Conservation (phyloP, 2,329 filamentous ascomycete genomes). For the Paramyrothecium roridum region DNA sequence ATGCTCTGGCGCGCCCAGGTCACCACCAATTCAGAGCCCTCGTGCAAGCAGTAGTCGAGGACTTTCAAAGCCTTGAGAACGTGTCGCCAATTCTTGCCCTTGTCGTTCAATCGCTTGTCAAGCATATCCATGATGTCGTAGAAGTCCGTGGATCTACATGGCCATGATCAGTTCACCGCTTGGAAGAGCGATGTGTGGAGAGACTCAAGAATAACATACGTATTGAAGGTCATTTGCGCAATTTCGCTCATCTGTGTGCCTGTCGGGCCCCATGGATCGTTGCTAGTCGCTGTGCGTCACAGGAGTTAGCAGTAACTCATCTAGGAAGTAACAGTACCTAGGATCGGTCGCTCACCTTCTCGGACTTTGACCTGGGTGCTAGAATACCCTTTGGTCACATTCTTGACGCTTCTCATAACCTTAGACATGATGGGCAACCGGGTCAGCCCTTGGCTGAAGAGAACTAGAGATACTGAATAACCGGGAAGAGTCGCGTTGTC, state of each 20-base stretch:
- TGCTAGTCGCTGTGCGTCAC: constrained; percentile 77
- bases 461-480: constrained; percentile 1
- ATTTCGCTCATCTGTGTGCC: constrained; percentile 99
- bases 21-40: constrained; percentile 93
- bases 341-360: constrained; percentile 65
- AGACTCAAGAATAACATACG: constrained; percentile 55
- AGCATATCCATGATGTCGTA: constrained; percentile 99
- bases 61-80: constrained; percentile 97
- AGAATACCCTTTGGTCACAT: constrained; percentile 98
- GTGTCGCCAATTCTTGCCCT: constrained; percentile 99
- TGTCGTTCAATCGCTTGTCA: constrained; percentile 97
- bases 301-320: constrained; percentile 12
- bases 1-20: constrained; percentile 98
- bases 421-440: constrained; percentile 72
- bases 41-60: constrained; percentile 94
- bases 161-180: not conserved
- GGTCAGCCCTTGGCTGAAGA: not conserved
- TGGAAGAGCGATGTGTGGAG: too few species aligned
- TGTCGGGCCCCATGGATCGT: constrained; percentile 97
- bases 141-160: constrained; percentile 82
- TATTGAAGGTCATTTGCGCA: constrained; percentile 95
- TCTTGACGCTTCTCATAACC: constrained; percentile 96
- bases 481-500: not conserved
- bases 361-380: constrained; percentile 95
- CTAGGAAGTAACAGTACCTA: not conserved